Evolutionary conservation across 371 early-diverging fungal genomes (phyloP), one percentile per base, ranked within the genome.

Genomic region (Choanephora cucurbitarum): DNA sequence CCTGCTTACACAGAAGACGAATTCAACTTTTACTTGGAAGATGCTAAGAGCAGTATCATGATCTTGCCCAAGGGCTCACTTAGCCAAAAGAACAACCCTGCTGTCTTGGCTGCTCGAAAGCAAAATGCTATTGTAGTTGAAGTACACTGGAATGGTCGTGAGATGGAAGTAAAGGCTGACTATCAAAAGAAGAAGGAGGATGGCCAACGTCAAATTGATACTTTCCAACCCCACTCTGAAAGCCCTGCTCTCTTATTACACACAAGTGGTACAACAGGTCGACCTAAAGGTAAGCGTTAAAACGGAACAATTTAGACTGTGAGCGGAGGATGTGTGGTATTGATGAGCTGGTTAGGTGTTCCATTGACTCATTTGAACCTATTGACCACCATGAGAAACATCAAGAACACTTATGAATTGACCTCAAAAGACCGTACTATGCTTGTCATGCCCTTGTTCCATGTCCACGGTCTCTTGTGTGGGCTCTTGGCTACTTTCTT

Each of bases 401-500:
- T 92, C 49, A 60, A 80, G 15, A 50, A 67, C 13, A 88, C 93
- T 4, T 93, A 91, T 64, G 63, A 83, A 28, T 74, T 94, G 22
- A 63, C 62, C 1, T 59, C 80, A 9, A 33, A 52, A 3, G 95
- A 95, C 66, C 62, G 82, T 8, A 84, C 91, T 3, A 75, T 86
- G 52, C 54, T 93, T 28, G 93, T 93, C 11, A 94, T 94, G 94
- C 94, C 95, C 5, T 77, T 95, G n/a, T 92, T 93, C 78, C 95
- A 95, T 62, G 93, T 93, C 0, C 94, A 94, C 58, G 95, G 95
- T 8, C 72, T 95, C 21, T 77, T 94, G 32, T 91, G 93, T 55
- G 89, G 86, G 11, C 64, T 89, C 40, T 72, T 94, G 21, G 78
- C 93, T 11, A 84, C 93, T 1, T 75, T 95, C 13, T 71, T 73